phyloP scores from a whole-genome alignment of 108 stramenopile species.

The Parmales sp. region DNA sequence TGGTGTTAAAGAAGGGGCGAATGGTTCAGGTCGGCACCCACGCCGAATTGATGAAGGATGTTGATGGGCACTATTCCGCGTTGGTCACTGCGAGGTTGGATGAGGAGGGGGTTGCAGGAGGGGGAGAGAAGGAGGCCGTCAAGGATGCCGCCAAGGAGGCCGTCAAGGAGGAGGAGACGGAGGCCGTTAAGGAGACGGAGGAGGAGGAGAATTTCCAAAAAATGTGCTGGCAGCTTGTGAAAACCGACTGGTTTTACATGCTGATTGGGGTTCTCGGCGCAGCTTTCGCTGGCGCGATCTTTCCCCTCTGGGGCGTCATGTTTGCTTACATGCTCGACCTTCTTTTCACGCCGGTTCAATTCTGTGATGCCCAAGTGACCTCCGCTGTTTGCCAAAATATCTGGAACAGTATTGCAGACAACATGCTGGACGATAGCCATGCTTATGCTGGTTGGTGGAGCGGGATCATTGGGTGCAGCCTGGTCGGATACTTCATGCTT shows the following conservation, averaged over 20 bases:
- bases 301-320: conserved; percentile 55
- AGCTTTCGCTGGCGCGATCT: conserved; percentile 53
- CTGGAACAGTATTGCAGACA: conserved; percentile 34
- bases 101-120: not conserved
- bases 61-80: conserved; percentile 23
- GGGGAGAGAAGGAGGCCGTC: not conserved
- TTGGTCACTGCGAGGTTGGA: conserved; percentile 12
- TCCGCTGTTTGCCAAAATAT: conserved; percentile 45
- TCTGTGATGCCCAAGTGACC: conserved; percentile 30
- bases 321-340: conserved; percentile 59
- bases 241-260: conserved; percentile 28
- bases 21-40: conserved; percentile 68
- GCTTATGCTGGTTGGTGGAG: conserved; percentile 35
- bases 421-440: conserved; percentile 42
- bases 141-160: not conserved
- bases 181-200: not conserved
- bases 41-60: conserved; percentile 45
- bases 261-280: conserved; percentile 45
- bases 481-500: conserved; percentile 46
- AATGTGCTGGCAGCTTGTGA: conserved; percentile 22
- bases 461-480: conserved; percentile 27
- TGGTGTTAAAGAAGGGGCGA: conserved; percentile 50
- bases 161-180: not conserved
- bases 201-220: not conserved
- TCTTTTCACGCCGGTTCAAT: conserved; percentile 37